Evolutionary conservation across 306 rosid species (phyloP).

Genomic region (Rosa lucieae): DNA sequence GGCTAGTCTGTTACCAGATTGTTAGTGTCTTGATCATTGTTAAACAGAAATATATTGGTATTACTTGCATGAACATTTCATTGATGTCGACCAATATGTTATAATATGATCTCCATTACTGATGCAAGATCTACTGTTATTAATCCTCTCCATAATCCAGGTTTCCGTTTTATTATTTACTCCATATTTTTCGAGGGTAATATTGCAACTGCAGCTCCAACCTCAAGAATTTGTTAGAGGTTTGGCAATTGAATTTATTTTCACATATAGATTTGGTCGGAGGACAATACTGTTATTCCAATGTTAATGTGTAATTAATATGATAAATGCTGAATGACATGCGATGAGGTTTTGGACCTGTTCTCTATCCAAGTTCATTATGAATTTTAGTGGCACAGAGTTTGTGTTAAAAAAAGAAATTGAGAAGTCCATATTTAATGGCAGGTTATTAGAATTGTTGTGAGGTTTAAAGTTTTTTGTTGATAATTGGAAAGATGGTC

Average conservation of each 20-base stretch:
- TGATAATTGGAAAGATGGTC: neutral
- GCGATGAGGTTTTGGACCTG: neutral
- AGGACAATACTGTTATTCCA: constrained; percentile 16
- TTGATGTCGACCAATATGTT: neutral
- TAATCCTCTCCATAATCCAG: constrained; percentile 41
- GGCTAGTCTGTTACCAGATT: neutral
- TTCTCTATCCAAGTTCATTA: neutral
- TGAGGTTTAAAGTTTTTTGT: neutral
- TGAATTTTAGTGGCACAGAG: neutral
- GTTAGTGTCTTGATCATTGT: neutral
- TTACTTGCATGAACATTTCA: neutral
- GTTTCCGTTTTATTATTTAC: constrained; percentile 79
- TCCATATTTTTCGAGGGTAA: constrained; percentile 69
- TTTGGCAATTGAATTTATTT: constrained; percentile 33
- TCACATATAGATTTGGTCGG: constrained; percentile 15
- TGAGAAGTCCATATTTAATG: neutral
- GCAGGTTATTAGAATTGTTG: neutral
- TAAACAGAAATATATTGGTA: neutral
- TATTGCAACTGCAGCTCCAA: constrained; percentile 77
- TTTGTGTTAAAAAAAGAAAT: neutral
- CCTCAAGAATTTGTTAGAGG: constrained; percentile 98
- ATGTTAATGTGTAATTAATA: neutral
- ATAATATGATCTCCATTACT: constrained; percentile 4
- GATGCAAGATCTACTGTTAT: neutral
- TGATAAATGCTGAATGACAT: neutral